Conservation (phyloP, 139 green algal genomes). For the Choricystis sp. region DNA sequence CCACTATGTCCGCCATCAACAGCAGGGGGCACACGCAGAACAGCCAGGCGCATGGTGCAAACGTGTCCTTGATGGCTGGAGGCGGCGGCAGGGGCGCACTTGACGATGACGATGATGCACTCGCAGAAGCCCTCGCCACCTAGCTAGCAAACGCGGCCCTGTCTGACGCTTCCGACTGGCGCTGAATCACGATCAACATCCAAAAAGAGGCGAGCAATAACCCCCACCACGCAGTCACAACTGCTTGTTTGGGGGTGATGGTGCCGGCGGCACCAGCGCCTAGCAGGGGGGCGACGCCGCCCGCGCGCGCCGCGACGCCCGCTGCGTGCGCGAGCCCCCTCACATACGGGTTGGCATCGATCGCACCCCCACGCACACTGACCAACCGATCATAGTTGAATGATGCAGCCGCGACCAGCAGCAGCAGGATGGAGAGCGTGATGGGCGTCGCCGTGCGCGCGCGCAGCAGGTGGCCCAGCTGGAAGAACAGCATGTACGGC, state of each 20-base stretch:
- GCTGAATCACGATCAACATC: neutral
- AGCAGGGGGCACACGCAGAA: neutral
- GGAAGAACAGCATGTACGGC: neutral
- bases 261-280: too few relatives aligned
- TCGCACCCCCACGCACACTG: neutral
- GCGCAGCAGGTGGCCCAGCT: neutral
- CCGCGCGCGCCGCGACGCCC: too few relatives aligned
- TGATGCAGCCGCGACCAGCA: neutral
- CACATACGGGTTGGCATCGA: neutral
- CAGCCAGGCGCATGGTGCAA: neutral
- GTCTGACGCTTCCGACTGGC: neutral
- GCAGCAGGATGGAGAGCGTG: neutral
- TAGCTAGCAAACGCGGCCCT: neutral
- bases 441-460: neutral
- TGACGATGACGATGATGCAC: neutral
- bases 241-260: neutral
- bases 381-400: neutral
- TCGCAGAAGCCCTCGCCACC: neutral
- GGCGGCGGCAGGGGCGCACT: neutral
- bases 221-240: neutral
- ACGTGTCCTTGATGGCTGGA: neutral
- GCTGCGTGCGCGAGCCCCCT: neutral
- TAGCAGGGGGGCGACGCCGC: neutral
- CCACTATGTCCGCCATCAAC: neutral
- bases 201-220: neutral